Base-by-base conservation (phyloP, 441 rosid genomes). In the Heliophila coronopifolia region DNA sequence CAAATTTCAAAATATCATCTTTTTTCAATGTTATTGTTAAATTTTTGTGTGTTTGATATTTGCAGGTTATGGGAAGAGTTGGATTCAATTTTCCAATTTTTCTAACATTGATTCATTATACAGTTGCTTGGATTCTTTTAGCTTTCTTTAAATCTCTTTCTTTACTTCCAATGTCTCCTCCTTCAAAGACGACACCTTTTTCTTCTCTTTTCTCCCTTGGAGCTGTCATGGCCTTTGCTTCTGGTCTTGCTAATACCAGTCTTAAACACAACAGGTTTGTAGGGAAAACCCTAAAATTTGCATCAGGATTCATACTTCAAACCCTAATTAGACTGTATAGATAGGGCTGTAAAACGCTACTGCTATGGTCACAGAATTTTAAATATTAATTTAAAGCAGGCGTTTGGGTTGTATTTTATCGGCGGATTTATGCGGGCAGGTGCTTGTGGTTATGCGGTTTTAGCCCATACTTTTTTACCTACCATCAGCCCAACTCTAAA, bases 181-280 rank as follows among this genome's bases (percentile, higher is more conserved):
- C 96, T 0, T 71, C 85, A 3, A 87, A 77, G 71, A 73, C 83
- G 7, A 83, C 95, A 37, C 94, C 94, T 34, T 84, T 77, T 72
- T 68, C 91, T 5, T 76, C 95, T 14, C 67, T 91, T 2, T 83
- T 84, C 63, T 58, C 77, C 15, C 72, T 87, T 51, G 95, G 95
- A 2, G 83, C 73, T 30, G 86, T 87, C 50, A 91, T 91, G 96
- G 83, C 98, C 22, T 87, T 91, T 1, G 92, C 98, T 40, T 83
- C 98, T 7, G 95, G 98, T 47, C 91, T 91, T 12, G 93, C 96
- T 45, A 91, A 91, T 57, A 79, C 91, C 45, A 84, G 98, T 63
- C 83, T 91, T 14, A 79, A 84, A 58, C 75, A 77, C 59, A 91
- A 91, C 77, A 87, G 96, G 98, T 82, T 44, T 37, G 4, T 7